Evolutionary conservation across 345 rosid species (phyloP).

Genomic region (Hirschfeldia incana): DNA sequence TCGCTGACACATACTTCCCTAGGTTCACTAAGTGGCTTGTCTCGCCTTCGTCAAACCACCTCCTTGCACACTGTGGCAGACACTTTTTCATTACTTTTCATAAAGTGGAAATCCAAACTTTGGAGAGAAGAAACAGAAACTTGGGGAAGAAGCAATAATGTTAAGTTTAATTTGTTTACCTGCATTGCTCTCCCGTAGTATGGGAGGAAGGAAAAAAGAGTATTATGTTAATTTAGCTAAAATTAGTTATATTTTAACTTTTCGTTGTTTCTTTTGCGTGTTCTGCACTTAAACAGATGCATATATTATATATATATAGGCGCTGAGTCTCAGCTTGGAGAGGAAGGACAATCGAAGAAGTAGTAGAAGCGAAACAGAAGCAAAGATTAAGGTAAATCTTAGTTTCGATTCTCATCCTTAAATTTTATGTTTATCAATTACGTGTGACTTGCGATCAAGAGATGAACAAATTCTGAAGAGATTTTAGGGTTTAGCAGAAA

Average conservation of each 20-base stretch:
- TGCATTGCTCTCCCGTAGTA: slow-evolving; percentile 99
- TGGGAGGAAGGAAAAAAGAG: slow-evolving; percentile 45
- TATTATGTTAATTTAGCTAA: not conserved
- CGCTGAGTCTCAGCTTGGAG: not conserved
- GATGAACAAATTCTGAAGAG: not conserved
- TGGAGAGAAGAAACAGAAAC: not conserved
- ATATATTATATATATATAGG: not conserved
- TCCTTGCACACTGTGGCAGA: not conserved
- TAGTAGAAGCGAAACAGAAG: not conserved
- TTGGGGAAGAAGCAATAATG: slow-evolving; percentile 1
- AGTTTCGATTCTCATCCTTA: not conserved
- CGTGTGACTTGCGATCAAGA: not conserved
- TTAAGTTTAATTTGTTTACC: slow-evolving; percentile 44
- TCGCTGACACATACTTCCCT: slow-evolving; percentile 92
- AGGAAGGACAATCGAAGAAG: not conserved
- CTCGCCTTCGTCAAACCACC: slow-evolving; percentile 93
- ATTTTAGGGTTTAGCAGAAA: not conserved
- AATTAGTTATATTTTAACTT: not conserved
- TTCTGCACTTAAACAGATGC: not conserved
- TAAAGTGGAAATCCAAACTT: not conserved
- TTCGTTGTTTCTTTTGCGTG: not conserved
- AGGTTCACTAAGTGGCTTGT: slow-evolving; percentile 75
- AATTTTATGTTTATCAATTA: not conserved
- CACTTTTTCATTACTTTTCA: slow-evolving; percentile 6
- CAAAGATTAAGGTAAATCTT: not conserved